Conservation (phyloP, 2,329 filamentous ascomycete genomes). For the Pyricularia grisea region DNA sequence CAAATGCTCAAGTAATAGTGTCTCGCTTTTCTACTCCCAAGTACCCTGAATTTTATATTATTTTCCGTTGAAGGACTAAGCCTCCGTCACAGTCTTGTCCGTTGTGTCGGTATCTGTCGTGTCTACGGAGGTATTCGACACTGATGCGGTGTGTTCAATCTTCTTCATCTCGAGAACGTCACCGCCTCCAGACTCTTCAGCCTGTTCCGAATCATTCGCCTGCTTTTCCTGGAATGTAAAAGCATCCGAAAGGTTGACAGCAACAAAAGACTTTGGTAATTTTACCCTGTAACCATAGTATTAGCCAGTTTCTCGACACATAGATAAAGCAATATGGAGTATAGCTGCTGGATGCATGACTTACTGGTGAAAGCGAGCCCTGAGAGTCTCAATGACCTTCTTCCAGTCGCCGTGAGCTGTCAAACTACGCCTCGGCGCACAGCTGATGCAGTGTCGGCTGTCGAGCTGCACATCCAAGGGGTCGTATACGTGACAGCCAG, state of each 20-base stretch:
- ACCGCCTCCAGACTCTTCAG: slow-evolving; percentile 6
- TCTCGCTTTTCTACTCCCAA: background rate
- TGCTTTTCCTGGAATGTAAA: slow-evolving; percentile 51
- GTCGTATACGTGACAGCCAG: slow-evolving; percentile 93
- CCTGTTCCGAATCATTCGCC: slow-evolving; percentile 27
- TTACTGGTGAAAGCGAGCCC: slow-evolving; percentile 91
- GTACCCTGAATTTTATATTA: background rate
- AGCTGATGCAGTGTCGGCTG: slow-evolving; percentile 92
- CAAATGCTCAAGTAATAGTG: background rate
- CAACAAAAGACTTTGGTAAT: slow-evolving; percentile 55
- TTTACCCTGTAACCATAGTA: slow-evolving; percentile 40
- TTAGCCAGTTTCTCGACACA: background rate
- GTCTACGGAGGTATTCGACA: background rate
- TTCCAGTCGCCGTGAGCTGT: slow-evolving; percentile 94
- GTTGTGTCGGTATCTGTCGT: background rate
- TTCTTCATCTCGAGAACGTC: slow-evolving; percentile 40
- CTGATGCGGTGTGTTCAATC: slow-evolving; percentile 11
- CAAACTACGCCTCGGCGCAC: slow-evolving; percentile 78
- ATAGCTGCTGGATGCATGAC: slow-evolving; percentile 20
- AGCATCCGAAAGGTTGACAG: slow-evolving; percentile 54
- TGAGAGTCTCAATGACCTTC: slow-evolving; percentile 87
- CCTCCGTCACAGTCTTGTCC: background rate
- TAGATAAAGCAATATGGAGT: background rate
- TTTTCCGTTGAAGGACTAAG: background rate
- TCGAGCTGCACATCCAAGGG: slow-evolving; percentile 94